These are phyloP conservation scores for Gossypium rotundifolium DNA, from an alignment of 345 rosid genomes.

Conservation along the genomic window DNA sequence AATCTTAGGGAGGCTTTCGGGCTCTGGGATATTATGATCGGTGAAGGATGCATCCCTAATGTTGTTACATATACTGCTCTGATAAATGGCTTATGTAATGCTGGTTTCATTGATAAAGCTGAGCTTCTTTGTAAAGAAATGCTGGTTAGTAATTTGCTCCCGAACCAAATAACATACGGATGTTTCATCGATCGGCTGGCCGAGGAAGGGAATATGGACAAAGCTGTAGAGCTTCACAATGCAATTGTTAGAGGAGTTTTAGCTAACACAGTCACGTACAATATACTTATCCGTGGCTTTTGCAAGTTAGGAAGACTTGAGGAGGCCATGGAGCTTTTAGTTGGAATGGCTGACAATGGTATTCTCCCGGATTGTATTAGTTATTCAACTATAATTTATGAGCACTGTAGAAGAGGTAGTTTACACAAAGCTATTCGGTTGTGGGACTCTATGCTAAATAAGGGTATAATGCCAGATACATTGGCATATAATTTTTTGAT, in stretches of 20 bases:
- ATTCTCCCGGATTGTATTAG: slow-evolving; percentile 78
- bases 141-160: slow-evolving; percentile 36
- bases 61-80: slow-evolving; percentile 80
- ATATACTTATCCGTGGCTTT: slow-evolving; percentile 73
- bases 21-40: slow-evolving; percentile 71
- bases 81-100: slow-evolving; percentile 77
- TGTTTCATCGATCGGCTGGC: slow-evolving; percentile 73
- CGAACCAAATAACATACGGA: slow-evolving; percentile 77
- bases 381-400: slow-evolving; percentile 70
- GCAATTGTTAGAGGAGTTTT: slow-evolving; percentile 55
- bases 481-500: slow-evolving; percentile 65
- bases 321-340: slow-evolving; percentile 54
- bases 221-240: slow-evolving; percentile 63
- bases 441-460: slow-evolving; percentile 65
- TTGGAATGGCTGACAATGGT: slow-evolving; percentile 48
- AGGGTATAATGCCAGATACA: slow-evolving; percentile 64
- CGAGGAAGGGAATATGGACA: slow-evolving; percentile 56
- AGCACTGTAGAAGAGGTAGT: slow-evolving; percentile 50
- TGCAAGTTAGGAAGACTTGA: slow-evolving; percentile 62
- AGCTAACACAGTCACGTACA: slow-evolving; percentile 64
- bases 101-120: slow-evolving; percentile 63
- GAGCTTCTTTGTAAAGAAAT: slow-evolving; percentile 55
- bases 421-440: slow-evolving; percentile 52
- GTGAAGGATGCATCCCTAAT: slow-evolving; percentile 65
- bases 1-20: slow-evolving; percentile 58